Percentiles rank a stretch among this genome's conserved stretches.
phyloP scores from a whole-genome alignment of 2,329 filamentous ascomycete species.

The Phaeophleospora eucalypticola region DNA sequence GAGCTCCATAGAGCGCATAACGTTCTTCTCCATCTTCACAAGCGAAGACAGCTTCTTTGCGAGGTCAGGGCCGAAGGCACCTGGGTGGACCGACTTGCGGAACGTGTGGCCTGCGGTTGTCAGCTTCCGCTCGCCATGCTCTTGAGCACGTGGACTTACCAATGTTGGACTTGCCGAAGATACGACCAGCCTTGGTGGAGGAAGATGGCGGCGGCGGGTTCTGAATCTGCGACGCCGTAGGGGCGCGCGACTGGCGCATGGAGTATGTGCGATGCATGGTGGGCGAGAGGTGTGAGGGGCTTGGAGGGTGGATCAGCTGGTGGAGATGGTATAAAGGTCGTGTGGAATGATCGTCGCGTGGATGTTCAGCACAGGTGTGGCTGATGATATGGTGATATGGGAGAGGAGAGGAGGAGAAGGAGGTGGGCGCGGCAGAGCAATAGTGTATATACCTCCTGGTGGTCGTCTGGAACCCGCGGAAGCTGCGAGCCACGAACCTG shows the following conservation, averaged over 20 bases:
- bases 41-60: constrained; percentile 96
- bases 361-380: not conserved
- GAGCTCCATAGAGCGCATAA: constrained; percentile 96
- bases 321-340: not conserved
- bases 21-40: constrained; percentile 99
- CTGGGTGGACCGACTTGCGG: constrained; percentile 64
- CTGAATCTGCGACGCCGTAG: constrained; percentile 85
- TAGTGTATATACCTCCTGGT: constrained; percentile 1
- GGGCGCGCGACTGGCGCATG: constrained; percentile 95
- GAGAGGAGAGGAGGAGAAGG: not conserved
- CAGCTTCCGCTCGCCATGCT: not conserved
- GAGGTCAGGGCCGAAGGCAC: constrained; percentile 78
- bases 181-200: constrained; percentile 81
- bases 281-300: constrained; percentile 13
- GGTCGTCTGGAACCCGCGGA: not conserved
- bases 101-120: constrained; percentile 59
- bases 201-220: constrained; percentile 91
- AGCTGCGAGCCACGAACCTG: not conserved
- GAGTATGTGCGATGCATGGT: constrained; percentile 97
- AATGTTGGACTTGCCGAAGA: constrained; percentile 82
- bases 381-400: not conserved
- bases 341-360: not conserved
- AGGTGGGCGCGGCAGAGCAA: not conserved
- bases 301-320: not conserved
- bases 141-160: constrained; percentile 55